phyloP scores from a whole-genome alignment of 352 stramenopile species.

The Phytopythium kandeliae region DNA sequence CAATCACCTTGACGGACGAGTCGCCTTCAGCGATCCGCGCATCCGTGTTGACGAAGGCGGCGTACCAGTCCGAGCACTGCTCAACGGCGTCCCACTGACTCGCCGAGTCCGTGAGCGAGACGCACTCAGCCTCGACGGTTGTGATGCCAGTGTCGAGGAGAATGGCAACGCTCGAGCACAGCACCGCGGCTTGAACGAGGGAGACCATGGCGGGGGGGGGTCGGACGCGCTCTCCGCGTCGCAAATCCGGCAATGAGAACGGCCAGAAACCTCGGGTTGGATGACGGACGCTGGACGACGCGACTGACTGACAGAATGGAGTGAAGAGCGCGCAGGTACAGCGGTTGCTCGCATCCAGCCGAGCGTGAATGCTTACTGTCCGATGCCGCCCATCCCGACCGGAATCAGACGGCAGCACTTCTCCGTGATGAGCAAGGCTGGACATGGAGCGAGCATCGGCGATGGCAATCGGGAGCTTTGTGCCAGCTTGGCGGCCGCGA shows the following conservation, averaged over 20 bases:
- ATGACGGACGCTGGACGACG: neutral
- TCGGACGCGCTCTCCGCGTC: neutral
- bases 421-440: too few relatives aligned
- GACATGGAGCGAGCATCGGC: too few relatives aligned
- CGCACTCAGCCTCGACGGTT: slow-evolving; percentile 1
- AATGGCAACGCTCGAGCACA: neutral
- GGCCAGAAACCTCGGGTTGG: neutral
- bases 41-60: slow-evolving; percentile 20
- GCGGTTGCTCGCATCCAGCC: neutral
- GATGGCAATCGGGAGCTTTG: too few relatives aligned
- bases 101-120: slow-evolving; percentile 9
- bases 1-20: neutral
- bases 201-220: neutral
- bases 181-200: neutral
- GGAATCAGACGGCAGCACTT: neutral
- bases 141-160: neutral
- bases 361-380: slow-evolving; percentile 1
- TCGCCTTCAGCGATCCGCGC: slow-evolving; percentile 7
- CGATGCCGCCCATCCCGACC: neutral
- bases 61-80: slow-evolving; percentile 22
- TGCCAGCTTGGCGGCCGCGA: too few relatives aligned
- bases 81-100: slow-evolving; percentile 19
- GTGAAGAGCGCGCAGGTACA: neutral
- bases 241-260: neutral
- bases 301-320: neutral